Conservation (phyloP, 768 basidiomycete species). For the Thelephora ganbajun region DNA sequence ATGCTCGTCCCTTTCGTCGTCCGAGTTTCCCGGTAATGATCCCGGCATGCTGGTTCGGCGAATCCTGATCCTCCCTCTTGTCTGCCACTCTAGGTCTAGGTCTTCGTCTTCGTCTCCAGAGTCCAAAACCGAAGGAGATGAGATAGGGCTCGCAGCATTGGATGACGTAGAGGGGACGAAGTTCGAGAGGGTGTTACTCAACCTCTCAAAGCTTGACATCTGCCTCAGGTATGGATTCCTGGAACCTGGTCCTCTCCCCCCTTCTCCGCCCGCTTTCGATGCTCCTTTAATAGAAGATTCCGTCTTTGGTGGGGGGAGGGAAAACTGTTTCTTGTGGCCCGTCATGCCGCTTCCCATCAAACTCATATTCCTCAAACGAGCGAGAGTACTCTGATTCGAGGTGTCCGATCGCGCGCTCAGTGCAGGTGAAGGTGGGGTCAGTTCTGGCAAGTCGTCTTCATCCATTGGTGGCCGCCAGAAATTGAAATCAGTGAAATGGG, state of each 20-base stretch:
- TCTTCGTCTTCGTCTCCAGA: constrained; percentile 31
- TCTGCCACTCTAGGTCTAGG: constrained; percentile 24
- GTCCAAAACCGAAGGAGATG: constrained; percentile 35
- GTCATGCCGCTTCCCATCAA: constrained; percentile 40
- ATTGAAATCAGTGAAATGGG: constrained; percentile 94
- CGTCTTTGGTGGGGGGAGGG: constrained; percentile 19
- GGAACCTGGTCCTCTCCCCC: constrained; percentile 5
- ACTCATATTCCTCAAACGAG: constrained; percentile 67
- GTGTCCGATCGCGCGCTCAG: constrained; percentile 88
- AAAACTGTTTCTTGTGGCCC: constrained; percentile 13
- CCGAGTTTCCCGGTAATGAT: constrained; percentile 34
- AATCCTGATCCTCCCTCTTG: constrained; percentile 44
- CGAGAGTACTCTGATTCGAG: constrained; percentile 57
- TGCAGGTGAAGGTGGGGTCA: constrained; percentile 82
- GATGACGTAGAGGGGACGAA: constrained; percentile 29
- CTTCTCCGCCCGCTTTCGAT: neutral
- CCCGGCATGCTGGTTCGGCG: constrained; percentile 68
- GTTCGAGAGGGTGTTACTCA: constrained; percentile 44
- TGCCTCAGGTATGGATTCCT: constrained; percentile 37
- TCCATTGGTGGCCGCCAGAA: constrained; percentile 82
- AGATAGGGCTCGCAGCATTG: constrained; percentile 33
- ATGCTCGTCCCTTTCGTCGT: constrained; percentile 33
- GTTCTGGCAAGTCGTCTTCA: constrained; percentile 66
- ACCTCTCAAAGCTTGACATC: constrained; percentile 64
- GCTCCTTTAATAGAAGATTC: constrained; percentile 5